Conservation (phyloP, 352 stramenopile genomes). For the Phytophthora sojae region DNA sequence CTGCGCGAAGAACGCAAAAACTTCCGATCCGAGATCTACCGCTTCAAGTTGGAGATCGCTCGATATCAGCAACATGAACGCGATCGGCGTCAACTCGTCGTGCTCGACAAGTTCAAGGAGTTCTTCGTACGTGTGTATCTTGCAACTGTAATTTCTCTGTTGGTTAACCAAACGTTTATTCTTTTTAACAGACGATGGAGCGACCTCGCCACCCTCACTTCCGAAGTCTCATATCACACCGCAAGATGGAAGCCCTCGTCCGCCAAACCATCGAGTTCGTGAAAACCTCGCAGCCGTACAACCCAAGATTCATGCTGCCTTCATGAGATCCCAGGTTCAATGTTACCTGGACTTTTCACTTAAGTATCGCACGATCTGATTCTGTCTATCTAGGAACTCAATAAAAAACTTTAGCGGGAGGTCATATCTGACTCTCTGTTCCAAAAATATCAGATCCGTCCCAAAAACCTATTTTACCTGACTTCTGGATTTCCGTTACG, state of each 20-base stretch:
- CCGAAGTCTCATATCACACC: conserved; percentile 65
- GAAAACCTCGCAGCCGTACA: conserved; percentile 51
- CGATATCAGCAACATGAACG: conserved; percentile 65
- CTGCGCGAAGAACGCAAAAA: conserved; percentile 65
- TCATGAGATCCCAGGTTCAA: conserved; percentile 1
- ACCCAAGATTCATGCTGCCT: conserved; percentile 41
- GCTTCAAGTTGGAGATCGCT: conserved; percentile 63
- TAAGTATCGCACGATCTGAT: conserved; percentile 1
- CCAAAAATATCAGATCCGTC: conserved; percentile 19
- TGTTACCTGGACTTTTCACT: background rate
- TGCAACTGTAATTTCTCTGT: background rate
- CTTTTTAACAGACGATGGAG: conserved; percentile 39
- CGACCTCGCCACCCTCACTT: conserved; percentile 58
- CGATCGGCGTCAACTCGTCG: conserved; percentile 56
- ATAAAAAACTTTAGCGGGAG: background rate
- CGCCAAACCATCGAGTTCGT: conserved; percentile 67
- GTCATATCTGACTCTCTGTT: conserved; percentile 1
- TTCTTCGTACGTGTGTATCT: conserved; percentile 58
- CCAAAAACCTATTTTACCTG: conserved; percentile 12
- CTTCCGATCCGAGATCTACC: conserved; percentile 70
- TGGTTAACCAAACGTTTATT: background rate
- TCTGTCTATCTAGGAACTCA: background rate
- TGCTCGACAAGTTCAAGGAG: conserved; percentile 73
- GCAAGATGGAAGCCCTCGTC: conserved; percentile 70
- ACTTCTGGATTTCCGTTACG: conserved; percentile 25